A percentile compares a stretch with the other conserved stretches of the same genome.
Evolutionary conservation across 2,329 filamentous ascomycete genomes (phyloP).

Genomic region (Pseudopyrenochaeta lycopersici): DNA sequence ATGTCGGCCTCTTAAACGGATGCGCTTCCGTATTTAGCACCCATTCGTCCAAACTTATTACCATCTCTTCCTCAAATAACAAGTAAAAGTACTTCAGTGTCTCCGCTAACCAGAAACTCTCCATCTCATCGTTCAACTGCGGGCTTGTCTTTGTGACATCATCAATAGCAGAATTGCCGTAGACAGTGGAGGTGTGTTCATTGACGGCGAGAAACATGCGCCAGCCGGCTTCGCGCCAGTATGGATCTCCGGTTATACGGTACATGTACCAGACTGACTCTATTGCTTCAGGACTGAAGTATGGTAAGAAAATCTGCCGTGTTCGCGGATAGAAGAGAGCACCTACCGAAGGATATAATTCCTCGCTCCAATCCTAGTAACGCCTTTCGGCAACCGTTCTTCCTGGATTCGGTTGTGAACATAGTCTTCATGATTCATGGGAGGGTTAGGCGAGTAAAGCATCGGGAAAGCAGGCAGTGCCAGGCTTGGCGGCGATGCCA

Average conservation of each 20-base stretch:
- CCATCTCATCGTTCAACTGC: constrained; percentile 68
- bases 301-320: constrained; percentile 7
- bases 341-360: constrained; percentile 69
- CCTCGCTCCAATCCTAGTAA: constrained; percentile 63
- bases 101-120: constrained; percentile 78
- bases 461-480: constrained; percentile 39
- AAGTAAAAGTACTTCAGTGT: constrained; percentile 74
- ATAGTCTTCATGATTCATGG: constrained; percentile 46
- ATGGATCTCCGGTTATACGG: constrained; percentile 72
- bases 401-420: constrained; percentile 49
- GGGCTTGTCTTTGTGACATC: constrained; percentile 67
- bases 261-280: constrained; percentile 84
- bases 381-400: constrained; percentile 63
- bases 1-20: constrained; percentile 48
- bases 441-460: constrained; percentile 40
- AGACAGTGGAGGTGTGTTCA: constrained; percentile 66
- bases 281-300: constrained; percentile 72
- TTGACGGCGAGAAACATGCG: constrained; percentile 74
- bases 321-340: neutral
- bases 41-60: constrained; percentile 71
- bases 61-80: constrained; percentile 66
- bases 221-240: constrained; percentile 76
- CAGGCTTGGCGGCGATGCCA: constrained; percentile 19
- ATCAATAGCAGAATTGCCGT: constrained; percentile 71
- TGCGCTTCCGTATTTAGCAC: constrained; percentile 64